phyloP scores from a whole-genome alignment of 257 asterid genomes.

The Striga asiatica region DNA sequence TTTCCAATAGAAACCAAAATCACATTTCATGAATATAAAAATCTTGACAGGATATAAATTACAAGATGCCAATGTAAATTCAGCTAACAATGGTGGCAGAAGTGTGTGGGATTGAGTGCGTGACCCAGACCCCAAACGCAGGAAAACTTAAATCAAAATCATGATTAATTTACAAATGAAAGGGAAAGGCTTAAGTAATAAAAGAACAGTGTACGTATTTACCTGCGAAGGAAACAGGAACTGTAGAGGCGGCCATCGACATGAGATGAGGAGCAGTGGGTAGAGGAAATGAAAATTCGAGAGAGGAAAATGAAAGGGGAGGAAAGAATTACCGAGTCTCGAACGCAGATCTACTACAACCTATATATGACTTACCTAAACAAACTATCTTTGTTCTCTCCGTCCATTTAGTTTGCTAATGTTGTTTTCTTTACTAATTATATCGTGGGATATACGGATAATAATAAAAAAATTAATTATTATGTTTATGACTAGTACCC shows the following conservation, averaged over 20 bases:
- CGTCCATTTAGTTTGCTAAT: too few species aligned
- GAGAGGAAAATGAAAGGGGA: too few species aligned
- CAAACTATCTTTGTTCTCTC: too few species aligned
- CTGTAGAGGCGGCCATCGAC: constrained; percentile 46
- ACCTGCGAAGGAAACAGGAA: constrained; percentile 39
- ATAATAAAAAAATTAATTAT: too few species aligned
- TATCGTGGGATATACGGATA: too few species aligned
- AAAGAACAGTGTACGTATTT: not conserved
- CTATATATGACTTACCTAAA: too few species aligned
- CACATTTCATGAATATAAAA: not conserved
- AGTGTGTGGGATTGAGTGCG: not conserved
- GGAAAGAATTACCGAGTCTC: too few species aligned
- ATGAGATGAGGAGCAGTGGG: too few species aligned
- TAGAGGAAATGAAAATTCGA: too few species aligned
- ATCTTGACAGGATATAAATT: not conserved
- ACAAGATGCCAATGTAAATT: not conserved
- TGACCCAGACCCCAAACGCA: not conserved
- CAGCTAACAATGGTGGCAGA: not conserved
- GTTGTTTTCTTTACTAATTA: too few species aligned
- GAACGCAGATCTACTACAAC: too few species aligned
- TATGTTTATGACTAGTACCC: too few species aligned
- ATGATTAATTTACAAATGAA: not conserved
- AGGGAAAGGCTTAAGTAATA: not conserved
- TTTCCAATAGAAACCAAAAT: not conserved
- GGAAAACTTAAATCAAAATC: not conserved